These are phyloP conservation scores for Gossypium davidsonii DNA, from an alignment of 441 rosid species.

Conservation along the genomic window DNA sequence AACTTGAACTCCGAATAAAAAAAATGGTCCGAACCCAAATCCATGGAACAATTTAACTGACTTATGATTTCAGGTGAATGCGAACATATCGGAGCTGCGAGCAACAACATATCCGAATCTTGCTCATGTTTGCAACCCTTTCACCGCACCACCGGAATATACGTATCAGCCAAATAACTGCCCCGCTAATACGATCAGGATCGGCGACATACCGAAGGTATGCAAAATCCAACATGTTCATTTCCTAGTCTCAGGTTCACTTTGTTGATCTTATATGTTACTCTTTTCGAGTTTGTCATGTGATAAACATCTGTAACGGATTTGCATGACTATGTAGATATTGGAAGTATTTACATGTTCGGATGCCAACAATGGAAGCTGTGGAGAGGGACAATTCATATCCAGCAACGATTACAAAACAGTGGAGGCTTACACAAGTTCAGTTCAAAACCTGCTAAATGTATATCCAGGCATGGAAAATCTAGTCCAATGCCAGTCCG, in stretches of 20 bases:
- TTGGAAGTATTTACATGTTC: constrained; percentile 40
- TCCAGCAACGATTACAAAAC: constrained; percentile 24
- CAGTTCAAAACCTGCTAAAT: constrained; percentile 43
- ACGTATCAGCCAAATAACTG: constrained; percentile 42
- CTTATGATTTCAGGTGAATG: constrained; percentile 36
- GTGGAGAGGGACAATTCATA: constrained; percentile 32
- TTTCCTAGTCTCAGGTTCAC: background rate
- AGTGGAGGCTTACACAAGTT: constrained; percentile 41
- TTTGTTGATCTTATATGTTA: background rate
- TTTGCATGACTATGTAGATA: constrained; percentile 18
- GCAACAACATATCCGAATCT: constrained; percentile 13
- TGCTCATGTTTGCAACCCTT: constrained; percentile 54
- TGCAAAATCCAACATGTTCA: background rate
- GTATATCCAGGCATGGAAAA: constrained; percentile 56
- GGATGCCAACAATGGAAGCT: constrained; percentile 31
- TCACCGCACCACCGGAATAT: constrained; percentile 57
- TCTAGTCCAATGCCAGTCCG: constrained; percentile 45
- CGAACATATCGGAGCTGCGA: constrained; percentile 39
- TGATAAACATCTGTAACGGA: background rate
- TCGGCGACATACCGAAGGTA: constrained; percentile 52
- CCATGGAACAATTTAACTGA: background rate
- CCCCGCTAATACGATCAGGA: constrained; percentile 39
- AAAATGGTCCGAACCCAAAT: background rate
- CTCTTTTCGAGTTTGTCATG: background rate
- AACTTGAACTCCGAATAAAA: background rate